Base-by-base conservation (phyloP, 2,329 filamentous ascomycete genomes). In the Monilinia polystroma region DNA sequence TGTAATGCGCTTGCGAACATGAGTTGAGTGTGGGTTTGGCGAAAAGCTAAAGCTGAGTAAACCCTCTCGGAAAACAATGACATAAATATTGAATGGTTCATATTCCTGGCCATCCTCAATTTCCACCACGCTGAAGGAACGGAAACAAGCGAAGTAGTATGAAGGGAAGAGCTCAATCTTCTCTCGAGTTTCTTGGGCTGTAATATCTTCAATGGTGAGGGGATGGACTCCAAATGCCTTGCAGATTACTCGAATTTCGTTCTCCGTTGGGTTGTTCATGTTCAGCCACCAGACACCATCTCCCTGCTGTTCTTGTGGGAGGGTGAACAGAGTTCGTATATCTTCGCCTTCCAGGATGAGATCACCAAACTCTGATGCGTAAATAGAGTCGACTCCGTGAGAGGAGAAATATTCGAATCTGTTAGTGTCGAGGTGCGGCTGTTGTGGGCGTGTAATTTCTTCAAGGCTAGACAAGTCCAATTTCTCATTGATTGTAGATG, bases 241-340 rank as follows among this genome's bases (percentile, higher is more conserved):
- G 81, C 92, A 96, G 69, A 99, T 89, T 41, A 89, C 89, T 54
- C 89, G 87, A 26, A 97, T 88, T 77, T 98, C 95, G 68, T 94
- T 93, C 75, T 93, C 91, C 0, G 90, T 93, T 1, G 94, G 92
- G 72, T 91, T 92, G 76, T 94, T 90, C 77, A 97, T 90, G 75
- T 99, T 96, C 62, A 99, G 84, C 95, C 95, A 99, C 93, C 94
- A 99, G n/a, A 97, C 93, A 74, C 94, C 94, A 69, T 87, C 85
- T 41, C 84, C 83, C 63, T 83, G 84, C 2, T 83, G 85, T 47
- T 87, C 82, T 72, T 88, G 87, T 8, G 87, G 87, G 45, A 88
- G 81, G 43, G 83, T 81, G 76, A 99, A 99, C 14, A 99, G 86
- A 66, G 93, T 92, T 43, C 92, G 89, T 73, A 98, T 90, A 67